Evolutionary conservation across 805 yeast genomes (phyloP), one percentile per base, ranked within the genome.

Genomic region (Hanseniaspora vineae): DNA sequence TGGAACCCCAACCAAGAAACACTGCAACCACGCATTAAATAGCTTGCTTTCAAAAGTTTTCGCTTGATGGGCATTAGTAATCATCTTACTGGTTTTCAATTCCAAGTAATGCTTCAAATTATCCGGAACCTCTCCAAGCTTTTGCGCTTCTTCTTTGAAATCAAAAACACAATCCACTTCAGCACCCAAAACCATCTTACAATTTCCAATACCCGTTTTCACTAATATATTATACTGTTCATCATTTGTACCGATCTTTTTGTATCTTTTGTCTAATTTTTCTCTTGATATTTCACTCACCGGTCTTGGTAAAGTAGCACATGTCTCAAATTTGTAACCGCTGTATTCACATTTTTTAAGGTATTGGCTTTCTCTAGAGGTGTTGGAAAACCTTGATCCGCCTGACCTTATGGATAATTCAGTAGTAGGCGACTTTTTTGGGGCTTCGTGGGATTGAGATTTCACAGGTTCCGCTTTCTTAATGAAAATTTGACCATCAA

Each of bases 121-220:
- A 50, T 76, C 77, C 37, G 15, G 15, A 33, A 33, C 15, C 5
- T 13, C 15, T 15, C 42, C 42, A 39, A 23, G 4, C 8, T 39
- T 15, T 39, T 49, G 59, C 42, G 61, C 48, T 6, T 64, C 66
- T 31, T 66, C 71, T 53, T 80, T 75, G 56, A 77, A 86, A 61
- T 88, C 96, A 74, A 81, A 83, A 11, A 83, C 81, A 61, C 96
- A 83, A 64, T 90, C 97, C 18, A 90, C 85, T 66, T 92, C 97
- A 1, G 96, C 96, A 1, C 88, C 95, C 42, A 88, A 62, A 6
- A 85, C 61, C 42, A 87, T 64, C 52, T 75, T 76, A 17, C 78
- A 73, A 43, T 72, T 73, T 9, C 96, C 96, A 14, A 90, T 78
- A 2, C 95, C 94, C 0, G 96, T 81, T 55, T 76, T 74, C 6